Base-by-base conservation (phyloP, 2,329 filamentous ascomycete genomes). In the Xylariaceae sp. region DNA sequence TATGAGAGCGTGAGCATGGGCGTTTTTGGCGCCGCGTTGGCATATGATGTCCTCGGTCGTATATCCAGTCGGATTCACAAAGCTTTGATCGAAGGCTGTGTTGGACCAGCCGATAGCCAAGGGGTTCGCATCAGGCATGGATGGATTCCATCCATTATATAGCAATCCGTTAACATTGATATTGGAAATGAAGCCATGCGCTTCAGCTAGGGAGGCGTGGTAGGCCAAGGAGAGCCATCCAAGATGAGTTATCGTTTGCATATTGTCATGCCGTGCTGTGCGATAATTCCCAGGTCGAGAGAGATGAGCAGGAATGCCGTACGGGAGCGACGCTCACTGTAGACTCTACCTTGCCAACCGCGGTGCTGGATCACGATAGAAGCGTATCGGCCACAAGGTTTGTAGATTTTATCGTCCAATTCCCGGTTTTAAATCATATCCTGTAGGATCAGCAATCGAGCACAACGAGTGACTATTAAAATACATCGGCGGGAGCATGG, bases 71-170 rank as follows among this genome's bases (percentile, higher is more conserved):
- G 66, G 66, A 15, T 67, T 74, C 18, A 77, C 73, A 55, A 73
- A 74, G 54, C 75, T 74, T 61, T 74, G 72, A 52, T 70, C 71
- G 21, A 63, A 63, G 16, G 62, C 66, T 8, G 60, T 62, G n/a
- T 64, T 67, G 19, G 61, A 64, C 67, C 66, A 70, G 6, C 65
- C 66, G 1, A 66, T 56, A 12, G 59, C 56, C 16, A 62, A 46
- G 2, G 61, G 57, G 16, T 61, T 47, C 5, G 59, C 48, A 29
- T 61, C 45, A 5, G 60, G 60, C 1, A 57, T 41, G 4, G 61
- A 44, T 5, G 65, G 64, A 21, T 47, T 53, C 43, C 63, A 68
- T 32, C 66, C 66, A 37, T 61, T 48, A 53, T 67, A 68, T n/a
- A 56, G 54, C 4, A 62, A 48, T 4, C 57, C 53, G 37, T 66